These are phyloP conservation scores for Oxytropis ochrocephala DNA, from an alignment of 306 rosid genomes.

Conservation along the genomic window DNA sequence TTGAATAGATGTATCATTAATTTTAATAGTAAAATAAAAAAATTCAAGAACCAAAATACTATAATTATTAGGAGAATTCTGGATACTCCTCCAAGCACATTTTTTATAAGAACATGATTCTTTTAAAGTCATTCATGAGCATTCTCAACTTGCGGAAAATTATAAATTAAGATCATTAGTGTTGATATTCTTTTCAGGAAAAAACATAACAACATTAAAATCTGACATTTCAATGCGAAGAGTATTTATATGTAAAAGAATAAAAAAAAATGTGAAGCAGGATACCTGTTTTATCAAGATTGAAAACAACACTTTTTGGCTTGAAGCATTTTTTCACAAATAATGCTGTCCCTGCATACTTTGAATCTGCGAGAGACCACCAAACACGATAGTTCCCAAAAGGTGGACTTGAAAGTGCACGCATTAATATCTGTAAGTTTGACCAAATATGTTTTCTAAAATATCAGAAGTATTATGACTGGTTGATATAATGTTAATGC, in stretches of 20 bases:
- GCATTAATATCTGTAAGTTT: slow-evolving; percentile 63
- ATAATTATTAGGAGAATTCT: background rate
- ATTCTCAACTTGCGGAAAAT: background rate
- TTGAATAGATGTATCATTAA: background rate
- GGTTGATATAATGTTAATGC: background rate
- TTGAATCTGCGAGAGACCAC: slow-evolving; percentile 99
- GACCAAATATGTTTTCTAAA: slow-evolving; percentile 4
- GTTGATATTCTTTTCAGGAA: background rate
- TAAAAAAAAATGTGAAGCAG: slow-evolving; percentile 1
- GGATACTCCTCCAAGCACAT: background rate
- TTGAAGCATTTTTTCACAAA: slow-evolving; percentile 77
- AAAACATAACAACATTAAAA: background rate
- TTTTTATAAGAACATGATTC: background rate
- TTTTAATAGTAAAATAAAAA: background rate
- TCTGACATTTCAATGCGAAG: slow-evolving; percentile 13
- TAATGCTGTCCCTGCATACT: slow-evolving; percentile 94
- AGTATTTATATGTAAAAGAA: background rate
- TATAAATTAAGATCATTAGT: background rate
- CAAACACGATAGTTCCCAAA: slow-evolving; percentile 71
- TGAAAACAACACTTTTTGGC: slow-evolving; percentile 67
- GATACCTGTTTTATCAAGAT: slow-evolving; percentile 82
- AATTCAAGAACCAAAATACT: background rate
- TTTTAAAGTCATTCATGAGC: background rate
- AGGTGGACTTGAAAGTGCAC: slow-evolving; percentile 78
- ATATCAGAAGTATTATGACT: slow-evolving; percentile 5